phyloP scores from a whole-genome alignment of 1,139 yeast species.

The Meyerozyma elateridarum region DNA sequence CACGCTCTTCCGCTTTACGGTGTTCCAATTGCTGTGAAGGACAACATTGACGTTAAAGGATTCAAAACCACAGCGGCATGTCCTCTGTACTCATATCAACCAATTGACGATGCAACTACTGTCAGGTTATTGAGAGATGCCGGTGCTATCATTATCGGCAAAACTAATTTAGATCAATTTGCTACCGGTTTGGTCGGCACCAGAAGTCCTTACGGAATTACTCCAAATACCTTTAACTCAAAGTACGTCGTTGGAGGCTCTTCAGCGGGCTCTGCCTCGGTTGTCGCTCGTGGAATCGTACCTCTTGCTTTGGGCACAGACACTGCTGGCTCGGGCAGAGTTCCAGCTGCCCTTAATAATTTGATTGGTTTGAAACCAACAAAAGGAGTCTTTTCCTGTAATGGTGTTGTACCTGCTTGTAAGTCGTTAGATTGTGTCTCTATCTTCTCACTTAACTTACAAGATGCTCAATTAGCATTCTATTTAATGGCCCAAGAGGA shows the following conservation, averaged over 20 bases:
- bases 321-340: constrained; percentile 98
- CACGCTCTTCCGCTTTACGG: constrained; percentile 64
- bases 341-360: constrained; percentile 94
- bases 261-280: constrained; percentile 91
- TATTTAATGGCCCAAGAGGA: constrained; percentile 70
- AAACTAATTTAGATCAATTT: constrained; percentile 91
- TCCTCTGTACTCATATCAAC: constrained; percentile 69
- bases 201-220: constrained; percentile 88
- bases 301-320: constrained; percentile 92
- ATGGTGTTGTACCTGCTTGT: constrained; percentile 97
- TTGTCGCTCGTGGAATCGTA: constrained; percentile 82
- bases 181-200: constrained; percentile 97
- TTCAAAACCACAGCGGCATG: constrained; percentile 93
- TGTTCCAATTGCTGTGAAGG: constrained; percentile 92
- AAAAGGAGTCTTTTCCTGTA: constrained; percentile 75
- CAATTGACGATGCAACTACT: constrained; percentile 68
- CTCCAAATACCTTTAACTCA: constrained; percentile 70
- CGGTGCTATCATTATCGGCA: constrained; percentile 89
- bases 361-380: constrained; percentile 90
- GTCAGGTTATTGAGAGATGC: constrained; percentile 67
- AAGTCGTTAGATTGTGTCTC: constrained; percentile 91
- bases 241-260: constrained; percentile 91
- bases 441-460: constrained; percentile 67
- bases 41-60: constrained; percentile 84
- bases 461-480: constrained; percentile 79